Percentiles rank a stretch among this genome's conserved stretches.
Evolutionary conservation across 2,329 filamentous ascomycete species (phyloP).

Genomic region (Fusarium pseudocircinatum): DNA sequence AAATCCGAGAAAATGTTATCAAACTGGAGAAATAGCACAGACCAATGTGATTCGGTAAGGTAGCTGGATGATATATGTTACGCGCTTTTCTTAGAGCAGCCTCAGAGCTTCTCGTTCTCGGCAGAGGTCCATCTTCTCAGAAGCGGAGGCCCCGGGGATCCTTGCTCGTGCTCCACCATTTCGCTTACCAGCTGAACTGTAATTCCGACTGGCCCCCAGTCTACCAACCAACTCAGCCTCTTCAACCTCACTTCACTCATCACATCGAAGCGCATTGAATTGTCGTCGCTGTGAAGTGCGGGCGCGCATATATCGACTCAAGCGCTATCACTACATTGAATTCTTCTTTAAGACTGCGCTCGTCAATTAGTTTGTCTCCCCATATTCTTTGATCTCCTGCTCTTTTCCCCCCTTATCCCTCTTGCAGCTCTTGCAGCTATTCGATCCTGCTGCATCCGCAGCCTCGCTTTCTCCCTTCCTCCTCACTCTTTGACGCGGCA

Average conservation of each 20-base stretch:
- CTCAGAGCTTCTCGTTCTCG: slow-evolving; percentile 1
- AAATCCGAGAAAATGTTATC: background rate
- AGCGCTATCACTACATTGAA: slow-evolving; percentile 30
- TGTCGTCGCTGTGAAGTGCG: slow-evolving; percentile 35
- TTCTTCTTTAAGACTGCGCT: slow-evolving; percentile 41
- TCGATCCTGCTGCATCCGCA: slow-evolving; percentile 38
- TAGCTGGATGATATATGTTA: background rate
- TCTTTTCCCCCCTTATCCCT: slow-evolving; percentile 32
- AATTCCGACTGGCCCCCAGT: slow-evolving; percentile 21
- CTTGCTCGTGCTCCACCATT: slow-evolving; percentile 17
- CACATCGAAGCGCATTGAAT: slow-evolving; percentile 31
- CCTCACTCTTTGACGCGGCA: slow-evolving; percentile 24
- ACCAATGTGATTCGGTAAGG: background rate
- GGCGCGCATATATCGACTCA: slow-evolving; percentile 36
- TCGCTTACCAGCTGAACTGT: slow-evolving; percentile 37
- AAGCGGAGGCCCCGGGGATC: background rate
- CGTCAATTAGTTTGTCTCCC: slow-evolving; percentile 50
- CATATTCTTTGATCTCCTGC: slow-evolving; percentile 38
- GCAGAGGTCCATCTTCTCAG: background rate
- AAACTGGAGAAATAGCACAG: background rate
- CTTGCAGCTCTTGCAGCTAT: slow-evolving; percentile 30
- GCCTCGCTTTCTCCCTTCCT: slow-evolving; percentile 39
- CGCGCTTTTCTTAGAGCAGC: slow-evolving; percentile 31
- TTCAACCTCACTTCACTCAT: slow-evolving; percentile 41
- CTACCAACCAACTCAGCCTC: slow-evolving; percentile 44